These are phyloP conservation scores for Pseudocercospora eumusae DNA, from an alignment of 2,329 filamentous ascomycete species.

Conservation along the genomic window DNA sequence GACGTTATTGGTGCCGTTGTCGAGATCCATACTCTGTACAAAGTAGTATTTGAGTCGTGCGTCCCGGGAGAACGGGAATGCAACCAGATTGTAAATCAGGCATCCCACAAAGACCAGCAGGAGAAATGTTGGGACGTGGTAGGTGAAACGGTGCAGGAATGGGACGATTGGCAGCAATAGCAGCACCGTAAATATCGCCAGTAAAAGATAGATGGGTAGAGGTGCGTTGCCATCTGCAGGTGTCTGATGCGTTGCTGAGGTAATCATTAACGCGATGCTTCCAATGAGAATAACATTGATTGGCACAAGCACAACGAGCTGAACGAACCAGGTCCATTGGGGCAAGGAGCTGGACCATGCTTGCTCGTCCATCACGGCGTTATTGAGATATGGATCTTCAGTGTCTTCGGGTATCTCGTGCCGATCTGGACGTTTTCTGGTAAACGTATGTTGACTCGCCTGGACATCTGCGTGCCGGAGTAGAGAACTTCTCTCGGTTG, in stretches of 20 bases:
- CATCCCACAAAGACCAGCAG: slow-evolving; percentile 72
- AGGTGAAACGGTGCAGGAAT: slow-evolving; percentile 82
- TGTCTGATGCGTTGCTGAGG: slow-evolving; percentile 74
- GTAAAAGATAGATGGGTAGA: slow-evolving; percentile 69
- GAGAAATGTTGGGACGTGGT: slow-evolving; percentile 77
- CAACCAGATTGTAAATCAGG: slow-evolving; percentile 79
- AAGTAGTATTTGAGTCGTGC: slow-evolving; percentile 87
- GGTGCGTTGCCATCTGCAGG: slow-evolving; percentile 77
- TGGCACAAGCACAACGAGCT: slow-evolving; percentile 78
- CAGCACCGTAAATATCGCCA: slow-evolving; percentile 68
- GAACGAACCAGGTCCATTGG: slow-evolving; percentile 82
- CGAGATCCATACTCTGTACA: slow-evolving; percentile 76
- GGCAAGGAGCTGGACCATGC: slow-evolving; percentile 79
- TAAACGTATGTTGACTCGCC: slow-evolving; percentile 52
- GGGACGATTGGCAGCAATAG: slow-evolving; percentile 76
- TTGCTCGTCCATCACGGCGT: slow-evolving; percentile 71
- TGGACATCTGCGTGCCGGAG: slow-evolving; percentile 50
- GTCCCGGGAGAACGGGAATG: slow-evolving; percentile 82
- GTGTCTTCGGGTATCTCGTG: slow-evolving; percentile 36
- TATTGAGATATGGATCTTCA: slow-evolving; percentile 34
- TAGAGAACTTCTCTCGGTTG: slow-evolving; percentile 60
- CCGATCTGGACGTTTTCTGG: slow-evolving; percentile 43
- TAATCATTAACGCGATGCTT: slow-evolving; percentile 72
- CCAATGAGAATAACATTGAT: slow-evolving; percentile 75
- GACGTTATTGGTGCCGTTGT: slow-evolving; percentile 67